These are phyloP conservation scores for Termitomyces bulborhizus DNA, from an alignment of 768 basidiomycete genomes.

Conservation along the genomic window DNA sequence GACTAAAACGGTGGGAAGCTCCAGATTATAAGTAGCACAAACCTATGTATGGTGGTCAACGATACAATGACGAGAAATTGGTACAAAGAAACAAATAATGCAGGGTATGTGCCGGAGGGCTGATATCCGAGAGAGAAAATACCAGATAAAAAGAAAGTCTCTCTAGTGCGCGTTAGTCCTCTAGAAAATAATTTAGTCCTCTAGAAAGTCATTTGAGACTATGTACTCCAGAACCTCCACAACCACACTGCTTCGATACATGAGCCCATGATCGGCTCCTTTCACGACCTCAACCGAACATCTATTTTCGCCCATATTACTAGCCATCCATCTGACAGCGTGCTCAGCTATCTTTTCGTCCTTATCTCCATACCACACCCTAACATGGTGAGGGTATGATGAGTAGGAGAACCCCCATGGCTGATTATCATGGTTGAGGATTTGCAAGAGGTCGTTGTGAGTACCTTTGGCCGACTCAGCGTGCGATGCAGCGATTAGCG, in stretches of 20 bases:
- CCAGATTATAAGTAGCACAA: constrained; percentile 3
- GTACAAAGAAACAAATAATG: constrained; percentile 1
- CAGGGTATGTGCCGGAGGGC: constrained; percentile 9
- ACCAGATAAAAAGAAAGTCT: neutral
- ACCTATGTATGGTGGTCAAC: constrained; percentile 10
- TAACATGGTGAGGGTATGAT: constrained; percentile 68
- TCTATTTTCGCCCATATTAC: constrained; percentile 65
- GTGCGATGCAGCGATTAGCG: constrained; percentile 90
- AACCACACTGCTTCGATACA: constrained; percentile 87
- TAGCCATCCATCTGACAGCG: constrained; percentile 90
- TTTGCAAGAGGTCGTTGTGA: constrained; percentile 85
- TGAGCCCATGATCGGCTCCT: constrained; percentile 87
- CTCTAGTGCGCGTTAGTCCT: neutral
- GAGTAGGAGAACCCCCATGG: constrained; percentile 90
- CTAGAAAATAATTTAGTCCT: neutral
- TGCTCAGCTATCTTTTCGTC: constrained; percentile 94
- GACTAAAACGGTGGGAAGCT: constrained; percentile 7
- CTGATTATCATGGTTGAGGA: constrained; percentile 83
- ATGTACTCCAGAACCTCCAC: constrained; percentile 78
- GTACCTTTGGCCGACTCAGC: constrained; percentile 91
- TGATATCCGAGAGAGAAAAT: constrained; percentile 5
- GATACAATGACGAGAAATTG: constrained; percentile 16
- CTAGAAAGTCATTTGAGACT: constrained; percentile 23
- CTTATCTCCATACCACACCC: constrained; percentile 89
- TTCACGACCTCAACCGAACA: constrained; percentile 79